A percentile compares a stretch with the other conserved stretches of the same genome.
These are phyloP conservation scores for Wickerhamiella sorbophila DNA, from an alignment of 805 yeast genomes.

Conservation along the genomic window DNA sequence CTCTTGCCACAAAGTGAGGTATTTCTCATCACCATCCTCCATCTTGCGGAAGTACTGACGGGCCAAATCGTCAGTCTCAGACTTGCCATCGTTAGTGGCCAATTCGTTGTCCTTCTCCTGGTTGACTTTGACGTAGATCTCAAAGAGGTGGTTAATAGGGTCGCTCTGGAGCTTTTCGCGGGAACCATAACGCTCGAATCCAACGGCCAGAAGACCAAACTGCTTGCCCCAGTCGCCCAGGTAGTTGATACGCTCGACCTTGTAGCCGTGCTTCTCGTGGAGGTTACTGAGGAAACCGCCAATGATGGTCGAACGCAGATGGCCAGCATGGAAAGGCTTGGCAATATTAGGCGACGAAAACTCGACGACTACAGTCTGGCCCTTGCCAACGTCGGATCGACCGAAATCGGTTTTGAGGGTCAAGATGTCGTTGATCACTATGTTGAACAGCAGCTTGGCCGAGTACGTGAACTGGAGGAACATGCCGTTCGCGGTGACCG, in stretches of 20 bases:
- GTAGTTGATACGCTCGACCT: constrained; percentile 85
- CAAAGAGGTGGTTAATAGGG: constrained; percentile 89
- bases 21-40: constrained; percentile 86
- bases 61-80: constrained; percentile 65
- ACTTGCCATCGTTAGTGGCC: constrained; percentile 36
- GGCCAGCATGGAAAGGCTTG: constrained; percentile 99
- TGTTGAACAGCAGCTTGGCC: constrained; percentile 47
- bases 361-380: constrained; percentile 65
- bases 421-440: constrained; percentile 58
- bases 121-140: constrained; percentile 82
- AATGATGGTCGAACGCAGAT: constrained; percentile 90
- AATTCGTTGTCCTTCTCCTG: constrained; percentile 57
- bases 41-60: constrained; percentile 73
- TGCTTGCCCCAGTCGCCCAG: constrained; percentile 99
- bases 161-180: constrained; percentile 56
- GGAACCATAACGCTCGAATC: constrained; percentile 72
- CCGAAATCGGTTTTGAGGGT: constrained; percentile 52
- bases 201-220: constrained; percentile 90
- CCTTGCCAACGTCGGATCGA: constrained; percentile 53
- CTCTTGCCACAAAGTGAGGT: constrained; percentile 64
- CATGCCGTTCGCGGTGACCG: constrained; percentile 74
- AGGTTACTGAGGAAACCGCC: constrained; percentile 90
- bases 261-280: constrained; percentile 83
- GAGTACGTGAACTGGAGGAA: constrained; percentile 81
- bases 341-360: constrained; percentile 98